phyloP scores from a whole-genome alignment of 208 protist species.

The Trypanosoma conorhini region DNA sequence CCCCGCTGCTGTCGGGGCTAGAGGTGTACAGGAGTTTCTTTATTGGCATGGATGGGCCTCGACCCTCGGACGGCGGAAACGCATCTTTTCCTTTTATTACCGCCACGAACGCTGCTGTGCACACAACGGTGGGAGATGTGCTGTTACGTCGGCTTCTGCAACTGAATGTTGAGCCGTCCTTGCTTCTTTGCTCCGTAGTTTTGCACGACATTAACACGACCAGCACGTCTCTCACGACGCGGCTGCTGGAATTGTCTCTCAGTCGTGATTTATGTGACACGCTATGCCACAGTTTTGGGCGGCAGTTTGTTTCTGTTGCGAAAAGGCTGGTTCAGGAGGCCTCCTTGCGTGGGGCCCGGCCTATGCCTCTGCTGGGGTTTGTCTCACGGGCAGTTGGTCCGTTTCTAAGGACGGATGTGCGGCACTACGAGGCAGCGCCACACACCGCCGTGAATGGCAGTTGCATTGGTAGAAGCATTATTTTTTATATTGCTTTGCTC shows the following conservation, averaged over 20 bases:
- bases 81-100: neutral
- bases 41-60: neutral
- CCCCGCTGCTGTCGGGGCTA: slow-evolving; percentile 12
- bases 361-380: slow-evolving; percentile 12
- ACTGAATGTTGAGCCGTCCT: slow-evolving; percentile 6
- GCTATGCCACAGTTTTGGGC: slow-evolving; percentile 8
- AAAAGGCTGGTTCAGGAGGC: neutral
- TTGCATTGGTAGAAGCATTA: neutral
- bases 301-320: slow-evolving; percentile 11
- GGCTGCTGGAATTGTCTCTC: neutral
- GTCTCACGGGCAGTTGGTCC: slow-evolving; percentile 25
- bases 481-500: slow-evolving; percentile 30
- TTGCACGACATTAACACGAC: slow-evolving; percentile 17
- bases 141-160: slow-evolving; percentile 14
- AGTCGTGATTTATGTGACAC: neutral
- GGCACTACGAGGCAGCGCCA: neutral
- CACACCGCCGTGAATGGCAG: neutral
- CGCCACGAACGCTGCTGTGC: neutral
- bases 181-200: slow-evolving; percentile 24
- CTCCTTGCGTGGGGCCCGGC: neutral
- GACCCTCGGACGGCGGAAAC: neutral
- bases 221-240: slow-evolving; percentile 4
- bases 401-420: slow-evolving; percentile 2
- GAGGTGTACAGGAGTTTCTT: slow-evolving; percentile 25
- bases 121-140: slow-evolving; percentile 19